Percentiles rank a stretch among this genome's conserved stretches.
phyloP scores from a whole-genome alignment of 306 rosid genomes.

The Vigna nakashimae region DNA sequence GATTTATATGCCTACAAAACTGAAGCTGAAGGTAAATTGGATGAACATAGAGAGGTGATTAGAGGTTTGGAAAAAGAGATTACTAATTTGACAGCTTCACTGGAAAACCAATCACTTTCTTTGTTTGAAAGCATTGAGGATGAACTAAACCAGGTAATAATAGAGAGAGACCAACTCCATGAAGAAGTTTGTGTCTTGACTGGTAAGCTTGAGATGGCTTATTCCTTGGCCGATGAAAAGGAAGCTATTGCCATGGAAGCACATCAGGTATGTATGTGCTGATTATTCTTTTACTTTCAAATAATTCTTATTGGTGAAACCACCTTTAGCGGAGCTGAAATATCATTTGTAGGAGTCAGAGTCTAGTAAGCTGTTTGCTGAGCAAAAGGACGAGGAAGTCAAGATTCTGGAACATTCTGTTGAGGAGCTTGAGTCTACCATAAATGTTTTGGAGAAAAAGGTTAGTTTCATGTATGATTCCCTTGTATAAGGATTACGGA shows the following conservation, averaged over 20 bases:
- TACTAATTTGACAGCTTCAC: constrained; percentile 67
- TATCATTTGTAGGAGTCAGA: constrained; percentile 71
- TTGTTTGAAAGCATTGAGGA: constrained; percentile 67
- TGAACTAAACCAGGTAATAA: constrained; percentile 63
- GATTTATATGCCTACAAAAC: constrained; percentile 62
- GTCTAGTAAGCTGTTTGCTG: constrained; percentile 82
- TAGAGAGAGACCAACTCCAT: constrained; percentile 77
- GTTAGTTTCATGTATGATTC: constrained; percentile 49
- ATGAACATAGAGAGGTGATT: constrained; percentile 78
- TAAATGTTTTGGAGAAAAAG: constrained; percentile 93
- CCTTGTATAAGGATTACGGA: neutral
- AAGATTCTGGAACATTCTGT: constrained; percentile 89
- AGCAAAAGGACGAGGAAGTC: constrained; percentile 95
- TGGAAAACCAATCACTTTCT: constrained; percentile 60
- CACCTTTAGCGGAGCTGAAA: constrained; percentile 37
- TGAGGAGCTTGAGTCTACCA: constrained; percentile 94
- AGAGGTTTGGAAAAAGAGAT: constrained; percentile 83
- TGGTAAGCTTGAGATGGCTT: constrained; percentile 79
- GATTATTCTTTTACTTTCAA: constrained; percentile 34
- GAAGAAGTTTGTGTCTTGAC: constrained; percentile 70
- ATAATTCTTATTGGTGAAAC: constrained; percentile 33
- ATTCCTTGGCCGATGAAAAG: constrained; percentile 83
- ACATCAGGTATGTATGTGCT: constrained; percentile 68
- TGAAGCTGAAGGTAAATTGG: constrained; percentile 72
- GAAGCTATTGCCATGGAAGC: constrained; percentile 87